Percentiles rank a stretch among this genome's conserved stretches.
phyloP scores from a whole-genome alignment of 108 stramenopile species.

The Nannochloropsis oceanica region DNA sequence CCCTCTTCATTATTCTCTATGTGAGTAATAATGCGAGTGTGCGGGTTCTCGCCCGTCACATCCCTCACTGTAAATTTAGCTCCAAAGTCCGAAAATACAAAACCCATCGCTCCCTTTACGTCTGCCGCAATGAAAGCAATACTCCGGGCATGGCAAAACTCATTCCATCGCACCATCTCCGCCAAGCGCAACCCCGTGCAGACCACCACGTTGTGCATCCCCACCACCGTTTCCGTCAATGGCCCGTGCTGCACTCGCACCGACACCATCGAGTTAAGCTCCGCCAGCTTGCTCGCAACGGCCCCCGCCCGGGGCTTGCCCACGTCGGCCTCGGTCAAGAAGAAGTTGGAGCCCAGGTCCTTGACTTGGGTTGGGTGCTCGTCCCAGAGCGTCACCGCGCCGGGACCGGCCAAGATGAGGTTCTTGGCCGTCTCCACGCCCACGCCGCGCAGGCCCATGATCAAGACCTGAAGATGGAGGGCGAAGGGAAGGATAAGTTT shows the following conservation, averaged over 20 bases:
- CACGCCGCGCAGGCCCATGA: slow-evolving; percentile 46
- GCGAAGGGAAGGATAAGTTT: no score
- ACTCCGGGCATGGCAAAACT: slow-evolving; percentile 20
- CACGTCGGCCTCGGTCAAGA: slow-evolving; percentile 37
- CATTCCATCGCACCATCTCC: slow-evolving; percentile 31
- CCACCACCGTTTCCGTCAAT: slow-evolving; percentile 32
- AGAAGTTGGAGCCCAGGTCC: slow-evolving; percentile 46
- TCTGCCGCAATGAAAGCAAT: slow-evolving; percentile 29
- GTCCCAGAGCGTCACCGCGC: slow-evolving; percentile 35
- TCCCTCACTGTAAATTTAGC: slow-evolving; percentile 31
- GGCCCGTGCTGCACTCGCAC: slow-evolving; percentile 29
- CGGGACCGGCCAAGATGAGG: slow-evolving; percentile 42
- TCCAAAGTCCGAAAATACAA: slow-evolving; percentile 42
- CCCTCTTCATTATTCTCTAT: slow-evolving; percentile 29
- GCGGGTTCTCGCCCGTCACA: slow-evolving; percentile 34
- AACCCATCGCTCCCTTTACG: slow-evolving; percentile 34
- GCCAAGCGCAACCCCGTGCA: slow-evolving; percentile 7
- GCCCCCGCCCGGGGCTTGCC: slow-evolving; percentile 33
- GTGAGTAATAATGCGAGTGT: slow-evolving; percentile 36
- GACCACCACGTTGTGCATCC: slow-evolving; percentile 24
- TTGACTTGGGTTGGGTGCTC: slow-evolving; percentile 2
- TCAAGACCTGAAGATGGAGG: slow-evolving; percentile 18
- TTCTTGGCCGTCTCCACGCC: slow-evolving; percentile 47
- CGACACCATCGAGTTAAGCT: slow-evolving; percentile 40
- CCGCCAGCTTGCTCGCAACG: slow-evolving; percentile 25